Base-by-base conservation (phyloP, 768 basidiomycete species). In the Gloeopeniophorella convolvens region DNA sequence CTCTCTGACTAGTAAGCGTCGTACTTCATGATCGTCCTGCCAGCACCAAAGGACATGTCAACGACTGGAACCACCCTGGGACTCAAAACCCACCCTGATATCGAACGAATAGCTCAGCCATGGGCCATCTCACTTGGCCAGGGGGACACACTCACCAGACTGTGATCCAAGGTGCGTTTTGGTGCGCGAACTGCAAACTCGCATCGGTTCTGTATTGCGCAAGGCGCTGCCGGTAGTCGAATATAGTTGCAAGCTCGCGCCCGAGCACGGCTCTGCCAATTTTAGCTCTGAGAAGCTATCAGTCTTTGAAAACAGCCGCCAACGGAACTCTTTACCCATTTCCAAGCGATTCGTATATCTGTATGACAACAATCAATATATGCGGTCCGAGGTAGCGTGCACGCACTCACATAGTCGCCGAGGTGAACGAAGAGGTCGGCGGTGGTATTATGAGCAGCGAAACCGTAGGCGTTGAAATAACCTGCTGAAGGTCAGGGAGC, bases 391-490 rank as follows among this genome's bases (percentile, higher is more conserved):
- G 10, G 16, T 13, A 23, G 31, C 6, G 13, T 15, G 39, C n/a
- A 18, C 11, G 9, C 21, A 64, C 71, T n/a, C 54, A 77, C 76
- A 57, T 80, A 82, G 63, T 80, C 79, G 6, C 79, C 79, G 16
- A 82, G 68, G 56, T 81, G 79, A 9, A 81, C 61, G 49, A 77
- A 79, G 30, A 78, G 63, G 51, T 80, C 76, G 1, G 76, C 70
- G 11, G 68, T 68, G 11, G 74, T 74, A 51, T 77, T 76, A 50
- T 72, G 73, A 13, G 77, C 73, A 5, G 76, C 78, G 42, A 73
- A 69, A 3, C 75, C 77, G 58, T 81, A 82, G 9, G 79, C 79
- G 62, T 79, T 80, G 67, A 81, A 82, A 65, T 71, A 79, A 1
- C 78, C 78, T 75, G 56, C 36, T 12, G 23, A 21, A 21, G 2